Percentiles rank a stretch among this genome's conserved stretches.
phyloP scores from a whole-genome alignment of 768 basidiomycete species.

The Termitomyces heimii region DNA sequence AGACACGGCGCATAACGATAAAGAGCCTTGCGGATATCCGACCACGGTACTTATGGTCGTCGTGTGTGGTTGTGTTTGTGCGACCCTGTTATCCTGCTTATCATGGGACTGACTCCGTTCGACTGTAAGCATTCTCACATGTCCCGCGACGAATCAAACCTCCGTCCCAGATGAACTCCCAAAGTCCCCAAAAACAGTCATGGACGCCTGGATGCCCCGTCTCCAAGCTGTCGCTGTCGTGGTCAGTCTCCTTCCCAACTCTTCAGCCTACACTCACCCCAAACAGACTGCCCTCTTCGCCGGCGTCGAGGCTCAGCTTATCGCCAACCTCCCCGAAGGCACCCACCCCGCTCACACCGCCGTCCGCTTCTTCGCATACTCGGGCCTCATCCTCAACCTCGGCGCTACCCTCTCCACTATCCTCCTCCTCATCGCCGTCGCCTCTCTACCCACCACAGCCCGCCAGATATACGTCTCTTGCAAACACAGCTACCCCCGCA shows the following conservation, averaged over 20 bases:
- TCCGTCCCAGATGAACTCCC: constrained; percentile 14
- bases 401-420: constrained; percentile 17
- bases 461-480: constrained; percentile 17
- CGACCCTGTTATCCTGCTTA: too few relatives aligned
- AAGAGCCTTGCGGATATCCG: too few relatives aligned
- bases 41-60: too few relatives aligned
- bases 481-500: constrained; percentile 13
- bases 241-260: neutral
- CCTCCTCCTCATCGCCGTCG: constrained; percentile 16
- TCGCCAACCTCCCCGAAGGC: constrained; percentile 8
- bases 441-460: constrained; percentile 16
- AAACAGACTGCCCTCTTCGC: constrained; percentile 15
- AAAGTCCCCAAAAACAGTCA: neutral
- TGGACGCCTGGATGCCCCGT: constrained; percentile 16
- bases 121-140: neutral
- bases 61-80: too few relatives aligned
- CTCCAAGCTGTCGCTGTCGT: constrained; percentile 16
- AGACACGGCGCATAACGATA: too few relatives aligned
- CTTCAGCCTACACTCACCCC: neutral
- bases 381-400: constrained; percentile 16
- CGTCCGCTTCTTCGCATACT: constrained; percentile 15
- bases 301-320: constrained; percentile 14
- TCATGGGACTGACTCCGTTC: constrained; percentile 5
- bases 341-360: constrained; percentile 2
- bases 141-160: neutral